Base-by-base conservation (phyloP, 2,329 filamentous ascomycete genomes). In the Calonectria leucothoes region DNA sequence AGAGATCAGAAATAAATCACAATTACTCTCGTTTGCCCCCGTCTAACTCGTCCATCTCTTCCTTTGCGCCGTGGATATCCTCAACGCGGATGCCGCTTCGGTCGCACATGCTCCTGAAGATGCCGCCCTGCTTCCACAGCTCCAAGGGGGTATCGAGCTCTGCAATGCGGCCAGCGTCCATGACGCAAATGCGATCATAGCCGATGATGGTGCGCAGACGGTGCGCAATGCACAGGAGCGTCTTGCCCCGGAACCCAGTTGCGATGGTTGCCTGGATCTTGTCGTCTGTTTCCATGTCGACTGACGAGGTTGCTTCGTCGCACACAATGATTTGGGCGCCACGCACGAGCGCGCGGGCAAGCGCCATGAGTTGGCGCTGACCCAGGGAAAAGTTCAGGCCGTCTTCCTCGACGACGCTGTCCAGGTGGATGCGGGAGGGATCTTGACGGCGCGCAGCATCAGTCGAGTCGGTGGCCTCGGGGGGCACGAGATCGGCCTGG, bases 271-370 rank as follows among this genome's bases (percentile, higher is more conserved):
- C 88, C 84, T 98, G 96, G 82, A 98, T 98, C 89, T 97, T 97
- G 84, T 95, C 93, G 82, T 99, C 97, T 4, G 96, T 98, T 82
- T 98, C 96, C 88, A 98, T 97, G 84, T 98, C 96, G 10, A 98
- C 96, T 0, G 92, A 94, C 1, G 93, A 95, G 0, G 97, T 99
- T 1, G 97, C 97, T 85, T 99, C 97, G 86, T 99, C 97, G 84
- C 96, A 98, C 64, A 99, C 93, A 79, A 98, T 98, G 85, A 98
- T 98, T 79, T 94, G 95, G 0, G 93, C 94, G 52, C 93, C 92
- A 45, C 96, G 93, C 6, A 98, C 96, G 3, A 99, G 91, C 0
- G 97, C 97, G 0, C 97, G 93, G 0, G 96, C 96, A 1, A 99
- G 89, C 1, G 97, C 97, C 94, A 98, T 98, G 63, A 98, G 91